phyloP scores from a whole-genome alignment of 768 basidiomycete genomes.

The Kwoniella dendrophila region DNA sequence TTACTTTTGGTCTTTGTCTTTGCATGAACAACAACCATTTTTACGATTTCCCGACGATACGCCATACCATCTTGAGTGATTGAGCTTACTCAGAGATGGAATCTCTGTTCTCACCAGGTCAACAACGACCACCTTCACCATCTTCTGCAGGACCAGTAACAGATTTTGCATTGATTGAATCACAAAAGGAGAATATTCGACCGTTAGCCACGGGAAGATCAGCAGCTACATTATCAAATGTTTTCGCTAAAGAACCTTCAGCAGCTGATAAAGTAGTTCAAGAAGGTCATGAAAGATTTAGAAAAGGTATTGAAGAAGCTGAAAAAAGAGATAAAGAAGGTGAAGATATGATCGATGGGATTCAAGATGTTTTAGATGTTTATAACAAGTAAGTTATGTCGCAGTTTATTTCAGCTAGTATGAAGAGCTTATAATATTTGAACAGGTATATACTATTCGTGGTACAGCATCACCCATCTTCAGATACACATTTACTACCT shows the following conservation, averaged over 20 bases:
- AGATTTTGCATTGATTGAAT: slow-evolving; percentile 58
- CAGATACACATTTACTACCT: slow-evolving; percentile 71
- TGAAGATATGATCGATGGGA: slow-evolving; percentile 64
- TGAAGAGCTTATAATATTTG: not conserved
- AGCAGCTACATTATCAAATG: slow-evolving; percentile 57
- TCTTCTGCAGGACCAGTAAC: slow-evolving; percentile 50
- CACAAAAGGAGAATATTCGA: slow-evolving; percentile 61
- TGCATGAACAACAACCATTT: not conserved
- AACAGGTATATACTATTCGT: slow-evolving; percentile 76
- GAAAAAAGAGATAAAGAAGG: slow-evolving; percentile 56
- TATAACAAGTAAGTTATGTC: slow-evolving; percentile 66
- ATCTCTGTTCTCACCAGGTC: slow-evolving; percentile 29
- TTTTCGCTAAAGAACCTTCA: slow-evolving; percentile 61
- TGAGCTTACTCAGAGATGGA: slow-evolving; percentile 17
- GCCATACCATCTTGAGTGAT: too few relatives aligned
- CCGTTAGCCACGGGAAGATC: slow-evolving; percentile 59
- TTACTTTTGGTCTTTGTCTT: slow-evolving; percentile 4
- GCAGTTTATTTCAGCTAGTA: not conserved
- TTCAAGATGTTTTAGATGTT: slow-evolving; percentile 75
- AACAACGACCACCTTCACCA: slow-evolving; percentile 12
- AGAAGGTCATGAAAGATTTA: slow-evolving; percentile 56
- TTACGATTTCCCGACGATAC: not conserved
- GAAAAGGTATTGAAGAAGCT: slow-evolving; percentile 55
- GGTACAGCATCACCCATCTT: slow-evolving; percentile 76
- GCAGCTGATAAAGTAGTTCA: slow-evolving; percentile 65